Conservation (phyloP, 2,329 filamentous ascomycete species). For the Blastomyces emzantsi region DNA sequence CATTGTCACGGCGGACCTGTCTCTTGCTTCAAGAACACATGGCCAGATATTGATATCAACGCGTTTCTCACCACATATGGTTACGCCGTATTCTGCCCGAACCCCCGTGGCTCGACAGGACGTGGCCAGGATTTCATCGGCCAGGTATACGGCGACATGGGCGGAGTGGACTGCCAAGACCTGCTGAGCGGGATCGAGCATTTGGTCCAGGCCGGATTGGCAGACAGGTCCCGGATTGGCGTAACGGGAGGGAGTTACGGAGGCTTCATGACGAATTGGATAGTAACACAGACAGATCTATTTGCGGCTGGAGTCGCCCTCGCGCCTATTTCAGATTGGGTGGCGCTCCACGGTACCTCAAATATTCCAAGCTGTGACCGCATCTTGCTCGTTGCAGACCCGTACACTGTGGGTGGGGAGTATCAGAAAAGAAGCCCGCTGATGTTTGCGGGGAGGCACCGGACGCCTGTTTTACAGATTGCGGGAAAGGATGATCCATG, state of each 20-base stretch:
- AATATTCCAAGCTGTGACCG: background rate
- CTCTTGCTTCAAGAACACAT: background rate
- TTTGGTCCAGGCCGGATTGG: background rate
- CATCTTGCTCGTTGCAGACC: background rate
- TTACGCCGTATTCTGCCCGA: conserved; percentile 1
- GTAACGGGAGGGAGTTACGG: conserved; percentile 1
- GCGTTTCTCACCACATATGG: background rate
- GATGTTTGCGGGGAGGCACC: background rate
- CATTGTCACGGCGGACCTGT: background rate
- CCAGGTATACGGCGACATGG: background rate
- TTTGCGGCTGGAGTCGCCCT: background rate
- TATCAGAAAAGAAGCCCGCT: background rate
- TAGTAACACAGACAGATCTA: background rate
- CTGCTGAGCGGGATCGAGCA: background rate
- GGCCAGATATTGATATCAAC: conserved; percentile 2
- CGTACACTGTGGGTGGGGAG: background rate
- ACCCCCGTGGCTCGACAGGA: background rate
- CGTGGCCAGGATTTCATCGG: conserved; percentile 1
- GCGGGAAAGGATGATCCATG: background rate
- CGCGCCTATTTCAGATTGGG: background rate
- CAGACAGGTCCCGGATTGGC: background rate
- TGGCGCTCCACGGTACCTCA: background rate
- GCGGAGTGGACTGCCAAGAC: conserved; percentile 3
- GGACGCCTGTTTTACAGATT: background rate
- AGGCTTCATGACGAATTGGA: conserved; percentile 4